Base-by-base conservation (phyloP, 257 asterid species). In the Primulina huaijiensis region DNA sequence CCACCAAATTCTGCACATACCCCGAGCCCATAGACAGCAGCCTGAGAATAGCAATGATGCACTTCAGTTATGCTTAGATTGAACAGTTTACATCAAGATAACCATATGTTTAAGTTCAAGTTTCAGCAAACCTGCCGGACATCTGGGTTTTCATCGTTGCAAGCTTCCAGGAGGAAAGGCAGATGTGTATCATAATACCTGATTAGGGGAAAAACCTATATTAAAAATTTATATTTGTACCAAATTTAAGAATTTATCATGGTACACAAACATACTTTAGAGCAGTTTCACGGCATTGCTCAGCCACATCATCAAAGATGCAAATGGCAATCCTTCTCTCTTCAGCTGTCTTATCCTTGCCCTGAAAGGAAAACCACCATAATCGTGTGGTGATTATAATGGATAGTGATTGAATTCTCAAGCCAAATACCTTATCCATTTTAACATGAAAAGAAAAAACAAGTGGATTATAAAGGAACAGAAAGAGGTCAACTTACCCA, bases 271-370 rank as follows among this genome's bases (percentile, higher is more conserved):
- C 84, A 6, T 76, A 94, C 99, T 85, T 94, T 53, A 89, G 77
- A 65, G 97, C 97, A 55, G 92, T 78, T 74, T 89, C 99, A 73
- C 76, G 90, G 65, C 99, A 94, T 77, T 94, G 99, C 82, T 94
- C 99, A 12, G 99, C 97, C 56, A 94, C 95, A 81, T 94, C 99
- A 84, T 94, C 99, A 80, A 94, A 94, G 58, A 94, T 94, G 80
- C 99, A 94, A 73, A 94, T 91, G 16, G 97, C 97, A 68, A 94
- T 94, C 76, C 99, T 88, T 82, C 99, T 88, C 85, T 94, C 99
- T 78, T 91, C 99, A 53, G 96, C 80, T 73, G 97, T 87, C 82
- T 86, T 91, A 74, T 91, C 99, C 82, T 94, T 94, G 11, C 97
- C 99, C 99, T 94, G 17, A 74, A 78, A 23, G 72, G 68, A 69